Evolutionary conservation across 2,329 filamentous ascomycete genomes (phyloP).

Genomic region (Aspergillus sp.): DNA sequence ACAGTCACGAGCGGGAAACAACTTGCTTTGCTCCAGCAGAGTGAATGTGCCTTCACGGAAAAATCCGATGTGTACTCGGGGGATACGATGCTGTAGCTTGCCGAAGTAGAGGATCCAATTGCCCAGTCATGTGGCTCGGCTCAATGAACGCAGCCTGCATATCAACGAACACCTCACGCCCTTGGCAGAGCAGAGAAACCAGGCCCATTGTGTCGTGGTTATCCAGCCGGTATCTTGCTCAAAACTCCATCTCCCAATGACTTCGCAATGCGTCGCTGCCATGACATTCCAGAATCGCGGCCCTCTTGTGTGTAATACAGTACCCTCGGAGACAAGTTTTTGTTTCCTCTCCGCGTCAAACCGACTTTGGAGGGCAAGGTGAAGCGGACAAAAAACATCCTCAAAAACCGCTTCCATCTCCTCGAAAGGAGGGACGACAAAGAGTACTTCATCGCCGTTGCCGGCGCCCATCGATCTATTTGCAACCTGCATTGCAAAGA

Average conservation of each 20-base stretch:
- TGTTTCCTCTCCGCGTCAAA: slow-evolving; percentile 62
- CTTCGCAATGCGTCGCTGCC: slow-evolving; percentile 13
- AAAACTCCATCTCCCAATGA: slow-evolving; percentile 17
- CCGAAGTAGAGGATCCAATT: slow-evolving; percentile 9
- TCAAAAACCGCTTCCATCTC: slow-evolving; percentile 71
- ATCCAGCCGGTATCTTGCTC: slow-evolving; percentile 7
- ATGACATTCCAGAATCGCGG: slow-evolving; percentile 5
- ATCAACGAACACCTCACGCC: slow-evolving; percentile 7
- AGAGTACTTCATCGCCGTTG: slow-evolving; percentile 19
- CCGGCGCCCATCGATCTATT: slow-evolving; percentile 51
- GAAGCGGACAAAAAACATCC: slow-evolving; percentile 88
- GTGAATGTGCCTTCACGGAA: slow-evolving; percentile 1
- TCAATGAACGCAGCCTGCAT: slow-evolving; percentile 9
- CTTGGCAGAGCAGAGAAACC: slow-evolving; percentile 6
- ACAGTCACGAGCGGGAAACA: slow-evolving; percentile 5
- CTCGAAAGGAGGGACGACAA: slow-evolving; percentile 25
- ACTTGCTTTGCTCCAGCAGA: slow-evolving; percentile 2
- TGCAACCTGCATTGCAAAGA: slow-evolving; percentile 44
- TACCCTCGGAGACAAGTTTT: slow-evolving; percentile 90
- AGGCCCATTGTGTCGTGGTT: slow-evolving; percentile 3
- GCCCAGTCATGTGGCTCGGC: slow-evolving; percentile 3
- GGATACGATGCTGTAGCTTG: not conserved
- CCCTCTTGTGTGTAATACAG: slow-evolving; percentile 70
- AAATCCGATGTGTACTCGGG: not conserved
- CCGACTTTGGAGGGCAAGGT: slow-evolving; percentile 52